Percentiles rank a stretch among this genome's conserved stretches.
Conservation (phyloP, 768 basidiomycete genomes). For the Suillus luteus region DNA sequence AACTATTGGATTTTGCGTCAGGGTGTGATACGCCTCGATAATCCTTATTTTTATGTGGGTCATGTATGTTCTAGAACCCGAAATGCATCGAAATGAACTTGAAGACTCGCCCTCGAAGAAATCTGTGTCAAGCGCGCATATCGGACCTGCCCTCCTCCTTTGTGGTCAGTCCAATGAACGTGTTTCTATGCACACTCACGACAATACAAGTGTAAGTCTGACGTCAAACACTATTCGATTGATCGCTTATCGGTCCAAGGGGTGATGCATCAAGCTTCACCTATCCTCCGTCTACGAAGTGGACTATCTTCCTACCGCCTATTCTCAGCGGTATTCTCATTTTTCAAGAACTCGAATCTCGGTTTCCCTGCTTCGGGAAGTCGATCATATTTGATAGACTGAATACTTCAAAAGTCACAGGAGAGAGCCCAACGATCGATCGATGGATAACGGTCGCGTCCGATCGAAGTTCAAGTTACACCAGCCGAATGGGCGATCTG, state of each 20-base stretch:
- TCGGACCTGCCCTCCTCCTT: not conserved
- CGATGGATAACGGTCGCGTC: not conserved
- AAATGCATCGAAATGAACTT: not conserved
- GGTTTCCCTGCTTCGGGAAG: not conserved
- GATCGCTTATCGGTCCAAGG: not conserved
- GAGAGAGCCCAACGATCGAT: not conserved
- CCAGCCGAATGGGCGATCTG: not conserved
- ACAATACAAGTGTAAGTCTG: not conserved
- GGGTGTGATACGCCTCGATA: not conserved
- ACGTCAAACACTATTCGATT: not conserved
- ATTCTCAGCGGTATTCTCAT: not conserved
- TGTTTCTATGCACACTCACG: not conserved
- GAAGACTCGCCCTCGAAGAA: not conserved
- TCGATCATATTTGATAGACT: not conserved
- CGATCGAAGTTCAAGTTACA: not conserved
- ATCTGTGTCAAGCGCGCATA: not conserved
- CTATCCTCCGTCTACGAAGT: not conserved
- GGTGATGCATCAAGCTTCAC: too few relatives aligned
- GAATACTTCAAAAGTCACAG: not conserved
- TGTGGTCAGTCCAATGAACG: not conserved
- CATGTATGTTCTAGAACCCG: not conserved
- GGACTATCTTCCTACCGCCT: not conserved
- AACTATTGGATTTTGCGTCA: not conserved
- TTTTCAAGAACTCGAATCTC: not conserved
- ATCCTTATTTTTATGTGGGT: not conserved